Conservation (phyloP, 768 basidiomycete genomes). For the Antrodiella citrinella region DNA sequence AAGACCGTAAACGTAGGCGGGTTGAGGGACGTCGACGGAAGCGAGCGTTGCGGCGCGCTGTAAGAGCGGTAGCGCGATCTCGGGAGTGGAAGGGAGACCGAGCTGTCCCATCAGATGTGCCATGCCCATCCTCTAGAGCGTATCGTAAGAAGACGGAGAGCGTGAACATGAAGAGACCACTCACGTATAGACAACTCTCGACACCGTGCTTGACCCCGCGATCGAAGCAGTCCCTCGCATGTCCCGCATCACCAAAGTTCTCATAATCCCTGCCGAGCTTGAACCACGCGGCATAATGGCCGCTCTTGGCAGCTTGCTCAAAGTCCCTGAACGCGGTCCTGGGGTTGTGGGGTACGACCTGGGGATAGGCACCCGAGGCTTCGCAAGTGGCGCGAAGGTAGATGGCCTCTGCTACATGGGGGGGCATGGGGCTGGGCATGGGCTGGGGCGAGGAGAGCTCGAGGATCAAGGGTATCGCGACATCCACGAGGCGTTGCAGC, state of each 20-base stretch:
- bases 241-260: constrained; percentile 62
- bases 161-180: constrained; percentile 7
- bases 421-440: constrained; percentile 26
- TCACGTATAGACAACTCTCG: constrained; percentile 70
- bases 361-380: constrained; percentile 63
- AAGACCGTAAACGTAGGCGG: constrained; percentile 84
- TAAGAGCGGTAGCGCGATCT: constrained; percentile 62
- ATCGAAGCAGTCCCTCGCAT: constrained; percentile 83
- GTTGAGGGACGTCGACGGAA: constrained; percentile 72
- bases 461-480: constrained; percentile 60
- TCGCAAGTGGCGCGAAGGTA: constrained; percentile 72
- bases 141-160: constrained; percentile 6
- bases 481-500: constrained; percentile 49
- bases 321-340: constrained; percentile 84
- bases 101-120: constrained; percentile 88
- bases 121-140: constrained; percentile 78
- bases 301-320: constrained; percentile 72
- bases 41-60: constrained; percentile 70
- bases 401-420: constrained; percentile 59
- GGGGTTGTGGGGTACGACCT: constrained; percentile 56
- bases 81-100: constrained; percentile 42
- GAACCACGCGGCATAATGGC: constrained; percentile 84
- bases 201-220: constrained; percentile 69
- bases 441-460: constrained; percentile 37
- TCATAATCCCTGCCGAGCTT: constrained; percentile 89